phyloP scores from a whole-genome alignment of 2,329 filamentous ascomycete species.

The Podosphaera fusca region DNA sequence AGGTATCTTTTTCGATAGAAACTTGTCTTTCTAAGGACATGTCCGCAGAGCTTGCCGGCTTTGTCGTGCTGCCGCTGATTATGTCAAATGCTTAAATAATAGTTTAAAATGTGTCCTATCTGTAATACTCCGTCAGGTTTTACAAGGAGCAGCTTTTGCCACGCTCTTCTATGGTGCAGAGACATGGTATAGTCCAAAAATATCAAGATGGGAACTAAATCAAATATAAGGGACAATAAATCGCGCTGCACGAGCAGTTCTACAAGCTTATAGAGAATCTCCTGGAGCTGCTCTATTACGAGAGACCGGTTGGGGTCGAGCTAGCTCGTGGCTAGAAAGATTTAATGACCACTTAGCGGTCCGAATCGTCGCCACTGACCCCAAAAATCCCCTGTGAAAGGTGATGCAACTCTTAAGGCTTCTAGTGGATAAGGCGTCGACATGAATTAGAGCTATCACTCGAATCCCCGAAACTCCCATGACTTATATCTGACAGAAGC shows the following conservation, averaged over 20 bases:
- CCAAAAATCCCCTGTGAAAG: not conserved
- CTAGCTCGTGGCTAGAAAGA: not conserved
- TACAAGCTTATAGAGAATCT: no score
- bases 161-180: not conserved
- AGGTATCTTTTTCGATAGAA: not conserved
- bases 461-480: no score
- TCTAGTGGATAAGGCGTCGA: not conserved
- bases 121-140: not conserved
- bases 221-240: no score
- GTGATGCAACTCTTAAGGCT: not conserved
- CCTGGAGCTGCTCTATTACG: not conserved
- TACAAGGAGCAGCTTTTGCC: not conserved
- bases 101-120: not conserved
- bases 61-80: not conserved
- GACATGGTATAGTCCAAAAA: no score
- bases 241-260: no score
- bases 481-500: no score
- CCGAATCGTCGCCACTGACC: not conserved
- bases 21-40: not conserved
- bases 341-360: not conserved
- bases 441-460: not conserved
- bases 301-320: not conserved
- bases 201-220: no score
- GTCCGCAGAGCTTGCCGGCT: not conserved
- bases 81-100: not conserved